Evolutionary conservation across 2,329 filamentous ascomycete genomes (phyloP), one percentile per base, ranked within the genome.

Genomic region (Penicillium expansum): DNA sequence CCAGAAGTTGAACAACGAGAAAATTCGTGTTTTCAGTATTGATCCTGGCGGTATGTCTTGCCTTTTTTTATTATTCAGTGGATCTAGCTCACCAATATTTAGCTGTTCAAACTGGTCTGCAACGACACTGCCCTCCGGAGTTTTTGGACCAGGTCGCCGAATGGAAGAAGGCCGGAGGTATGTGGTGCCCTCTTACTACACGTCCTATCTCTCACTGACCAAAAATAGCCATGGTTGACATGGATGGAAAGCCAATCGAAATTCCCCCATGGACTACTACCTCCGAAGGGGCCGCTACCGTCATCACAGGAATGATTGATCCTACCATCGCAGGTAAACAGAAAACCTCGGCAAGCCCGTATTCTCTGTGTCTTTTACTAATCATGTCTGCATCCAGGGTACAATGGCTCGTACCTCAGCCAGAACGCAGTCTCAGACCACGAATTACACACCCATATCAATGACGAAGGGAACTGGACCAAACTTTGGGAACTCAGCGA

Each of bases 1-100:
- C 13, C 60, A 74, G 33, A 67, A 71, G 37, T 59, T 77, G 27
- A 57, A 63, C 1, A 53, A 45, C 5, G 65, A 64, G 20, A 70
- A 71, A 0, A 71, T 80, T 18, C 64, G 67, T 43, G 66, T 76
- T 0, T 78, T 76, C 45, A 68, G 71, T 3, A 49, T 80, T n/a
- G 77, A 80, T 57, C 79, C 78, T 9, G 79, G 79, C 29, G 58
- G 60, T 62, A 63, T 29, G 53, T 50, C 10, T 30, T 24, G 1
- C 5, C 11, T 24, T 20, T 44, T 14, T 4, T 10, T 11, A 1
- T 5, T 1, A 14, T 20, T 7, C 16, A n/a, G 4, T 4, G 14
- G 5, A 24, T 27, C 5, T 22, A 20, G 42, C 55, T 56, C 7
- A 56, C 14, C 3, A 10, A 16, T 9, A 14, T 14, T 5, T n/a